Conservation (phyloP, 345 rosid species). For the Gossypium thurberi region DNA sequence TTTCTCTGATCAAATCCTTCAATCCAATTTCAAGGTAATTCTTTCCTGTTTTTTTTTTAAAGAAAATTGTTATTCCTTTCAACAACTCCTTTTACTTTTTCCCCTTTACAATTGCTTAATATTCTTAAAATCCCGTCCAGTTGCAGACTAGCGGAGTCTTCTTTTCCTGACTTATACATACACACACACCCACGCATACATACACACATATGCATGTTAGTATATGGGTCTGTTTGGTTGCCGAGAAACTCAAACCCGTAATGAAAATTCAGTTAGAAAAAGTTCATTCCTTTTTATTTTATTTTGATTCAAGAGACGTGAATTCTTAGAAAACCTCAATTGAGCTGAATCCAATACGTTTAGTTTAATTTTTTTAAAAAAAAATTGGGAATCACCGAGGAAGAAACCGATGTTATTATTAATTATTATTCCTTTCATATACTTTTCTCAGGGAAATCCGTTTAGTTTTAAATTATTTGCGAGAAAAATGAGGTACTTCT, state of each 20-base stretch:
- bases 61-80: background rate
- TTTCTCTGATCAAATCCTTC: background rate
- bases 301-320: background rate
- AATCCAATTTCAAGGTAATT: slow-evolving; percentile 15
- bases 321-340: background rate
- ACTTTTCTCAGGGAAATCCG: background rate
- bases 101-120: background rate
- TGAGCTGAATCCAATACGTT: background rate
- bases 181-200: too few relatives aligned
- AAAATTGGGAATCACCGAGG: background rate
- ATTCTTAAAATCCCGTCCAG: background rate
- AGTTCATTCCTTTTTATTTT: background rate
- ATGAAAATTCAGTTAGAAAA: background rate
- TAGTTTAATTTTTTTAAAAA: background rate
- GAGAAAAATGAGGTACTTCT: too few relatives aligned
- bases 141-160: background rate
- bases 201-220: too few relatives aligned
- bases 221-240: background rate
- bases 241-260: background rate
- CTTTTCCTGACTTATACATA: too few relatives aligned
- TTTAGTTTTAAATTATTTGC: background rate
- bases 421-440: background rate
- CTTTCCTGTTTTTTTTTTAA: background rate
- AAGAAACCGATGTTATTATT: background rate
- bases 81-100: background rate